Base-by-base conservation (phyloP, 169 alveolate species). In the Toxoplasma gondii region DNA sequence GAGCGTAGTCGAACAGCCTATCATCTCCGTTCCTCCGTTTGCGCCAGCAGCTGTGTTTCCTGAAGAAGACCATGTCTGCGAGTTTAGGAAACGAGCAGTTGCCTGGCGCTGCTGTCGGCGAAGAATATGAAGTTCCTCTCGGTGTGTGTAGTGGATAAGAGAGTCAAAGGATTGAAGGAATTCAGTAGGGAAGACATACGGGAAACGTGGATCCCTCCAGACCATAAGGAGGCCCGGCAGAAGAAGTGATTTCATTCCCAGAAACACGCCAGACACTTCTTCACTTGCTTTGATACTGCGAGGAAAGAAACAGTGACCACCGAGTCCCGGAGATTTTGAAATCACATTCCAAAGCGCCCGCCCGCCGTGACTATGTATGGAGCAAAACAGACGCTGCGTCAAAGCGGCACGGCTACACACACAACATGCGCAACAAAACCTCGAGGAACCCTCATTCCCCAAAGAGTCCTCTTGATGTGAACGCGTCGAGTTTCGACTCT, bases 121-220 rank as follows among this genome's bases (percentile, higher is more conserved):
- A 16, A 78, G 86, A 12, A 19, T 1, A 41, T 36, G 86, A 12
- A 29, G 29, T n/a, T 78, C 43, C 27, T n/a, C 27, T n/a, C 86
- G 39, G n/a, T n/a, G 86, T 78, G n/a, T 17, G 44, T 19, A n/a
- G 44, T 78, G 86, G 27, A 78, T n/a, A n/a, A 78, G 44, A 4
- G 86, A 29, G 45, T 78, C 43, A 29, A 19, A 78, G 2, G 86
- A 19, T n/a, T 19, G 86, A 36, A 38, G 49, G 22, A 36, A 78
- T n/a, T 78, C 39, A 38, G 86, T n/a, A n/a, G 43, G 44, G 43
- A 78, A 78, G 22, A 78, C 45, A 78, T 24, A 9, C 2, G 86
- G 44, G 45, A 78, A 78, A 27, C 86, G 86, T 38, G 86, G 86
- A 38, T 78, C 86, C 16, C 86, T n/a, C 86, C 86, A 69, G 43